Evolutionary conservation across 2,329 filamentous ascomycete genomes (phyloP).

Genomic region (Botryotinia convoluta): DNA sequence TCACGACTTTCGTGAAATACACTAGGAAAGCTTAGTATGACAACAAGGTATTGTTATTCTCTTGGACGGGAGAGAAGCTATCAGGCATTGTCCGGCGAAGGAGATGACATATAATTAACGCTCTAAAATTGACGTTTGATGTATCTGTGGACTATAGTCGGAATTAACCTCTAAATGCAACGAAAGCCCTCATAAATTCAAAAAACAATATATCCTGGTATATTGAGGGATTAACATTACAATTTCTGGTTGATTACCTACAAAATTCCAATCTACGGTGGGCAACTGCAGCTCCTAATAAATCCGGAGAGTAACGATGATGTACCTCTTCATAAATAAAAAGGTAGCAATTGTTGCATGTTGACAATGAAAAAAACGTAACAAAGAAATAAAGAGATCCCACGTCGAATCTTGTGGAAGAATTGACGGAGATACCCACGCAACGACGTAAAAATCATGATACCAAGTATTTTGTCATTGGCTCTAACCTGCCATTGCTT

Average conservation of each 20-base stretch:
- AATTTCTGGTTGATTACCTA: neutral
- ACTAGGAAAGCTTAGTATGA: neutral
- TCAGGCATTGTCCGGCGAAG: too few species aligned
- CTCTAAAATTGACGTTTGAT: neutral
- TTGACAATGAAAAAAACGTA: neutral
- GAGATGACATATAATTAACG: neutral
- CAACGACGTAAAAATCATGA: neutral
- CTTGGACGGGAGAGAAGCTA: neutral
- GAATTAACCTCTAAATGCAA: neutral
- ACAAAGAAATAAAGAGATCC: neutral
- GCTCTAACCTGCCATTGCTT: neutral
- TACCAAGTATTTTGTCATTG: neutral
- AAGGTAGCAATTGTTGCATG: neutral
- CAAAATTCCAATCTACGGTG: neutral
- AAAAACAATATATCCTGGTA: neutral
- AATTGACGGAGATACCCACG: neutral
- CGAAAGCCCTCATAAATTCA: too few species aligned
- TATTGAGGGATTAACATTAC: too few species aligned
- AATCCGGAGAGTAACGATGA: neutral
- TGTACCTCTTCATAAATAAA: neutral
- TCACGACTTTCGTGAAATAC: too few species aligned
- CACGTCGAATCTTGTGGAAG: neutral
- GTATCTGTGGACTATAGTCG: neutral
- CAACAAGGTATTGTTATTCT: neutral
- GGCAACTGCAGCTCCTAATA: neutral